Conservation (phyloP, 2,329 filamentous ascomycete species). For the Diaporthe velutina region DNA sequence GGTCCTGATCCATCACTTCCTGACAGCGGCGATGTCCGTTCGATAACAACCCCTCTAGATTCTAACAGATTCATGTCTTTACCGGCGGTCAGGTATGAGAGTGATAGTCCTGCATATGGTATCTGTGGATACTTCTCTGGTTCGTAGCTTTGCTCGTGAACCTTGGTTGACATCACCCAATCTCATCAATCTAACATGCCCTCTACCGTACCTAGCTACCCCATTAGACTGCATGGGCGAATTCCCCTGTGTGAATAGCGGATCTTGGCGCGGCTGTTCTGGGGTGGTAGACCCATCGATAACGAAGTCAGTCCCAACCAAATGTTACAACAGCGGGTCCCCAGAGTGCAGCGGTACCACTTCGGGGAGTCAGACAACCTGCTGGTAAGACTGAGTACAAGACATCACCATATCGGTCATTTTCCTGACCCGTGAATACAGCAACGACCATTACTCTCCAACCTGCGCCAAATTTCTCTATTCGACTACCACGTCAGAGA, state of each 20-base stretch:
- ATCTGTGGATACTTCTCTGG: not conserved
- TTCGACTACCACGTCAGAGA: not conserved
- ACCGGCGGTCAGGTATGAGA: not conserved
- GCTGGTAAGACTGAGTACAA: not conserved
- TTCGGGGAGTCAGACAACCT: not conserved
- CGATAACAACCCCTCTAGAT: not conserved
- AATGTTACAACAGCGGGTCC: not conserved
- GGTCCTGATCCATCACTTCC: too few species aligned
- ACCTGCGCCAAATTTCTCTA: not conserved
- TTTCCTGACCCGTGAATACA: not conserved
- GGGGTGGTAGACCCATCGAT: rapidly evolving
- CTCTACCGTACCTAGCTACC: not conserved
- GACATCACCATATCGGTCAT: rapidly evolving
- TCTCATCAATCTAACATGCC: not conserved
- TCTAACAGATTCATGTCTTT: not conserved
- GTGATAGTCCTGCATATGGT: too few species aligned
- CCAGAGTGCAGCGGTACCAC: not conserved
- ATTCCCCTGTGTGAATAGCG: not conserved
- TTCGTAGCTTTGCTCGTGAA: not conserved
- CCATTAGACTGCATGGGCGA: rapidly evolving
- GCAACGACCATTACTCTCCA: not conserved
- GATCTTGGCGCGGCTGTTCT: slow-evolving; percentile 1
- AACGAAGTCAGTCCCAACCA: not conserved
- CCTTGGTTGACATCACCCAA: too few species aligned
- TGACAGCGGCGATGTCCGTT: too few species aligned